phyloP scores from a whole-genome alignment of 2,329 filamentous ascomycete genomes.

The Diaporthe batatas region DNA sequence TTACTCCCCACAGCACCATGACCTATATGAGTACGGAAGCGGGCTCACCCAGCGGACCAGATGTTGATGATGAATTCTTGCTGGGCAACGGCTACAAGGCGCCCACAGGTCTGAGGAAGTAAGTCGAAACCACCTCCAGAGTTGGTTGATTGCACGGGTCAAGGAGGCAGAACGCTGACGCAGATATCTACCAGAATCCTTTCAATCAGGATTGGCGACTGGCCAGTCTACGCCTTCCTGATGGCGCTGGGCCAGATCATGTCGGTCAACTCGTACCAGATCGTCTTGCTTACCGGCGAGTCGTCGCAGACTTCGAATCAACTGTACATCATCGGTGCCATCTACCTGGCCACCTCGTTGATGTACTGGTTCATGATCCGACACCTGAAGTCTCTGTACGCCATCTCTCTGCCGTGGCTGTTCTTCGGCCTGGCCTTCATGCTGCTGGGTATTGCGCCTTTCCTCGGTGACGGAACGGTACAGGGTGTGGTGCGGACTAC shows the following conservation, averaged over 20 bases:
- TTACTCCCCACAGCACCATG: constrained; percentile 43
- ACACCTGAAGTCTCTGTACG: constrained; percentile 67
- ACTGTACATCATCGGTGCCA: constrained; percentile 71
- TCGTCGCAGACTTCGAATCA: constrained; percentile 70
- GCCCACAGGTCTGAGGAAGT: constrained; percentile 67
- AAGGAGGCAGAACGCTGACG: constrained; percentile 19
- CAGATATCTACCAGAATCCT: constrained; percentile 48
- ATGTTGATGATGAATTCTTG: constrained; percentile 60
- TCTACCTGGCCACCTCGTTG: constrained; percentile 70
- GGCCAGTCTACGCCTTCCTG: constrained; percentile 74
- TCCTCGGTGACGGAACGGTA: constrained; percentile 53
- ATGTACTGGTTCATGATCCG: constrained; percentile 75
- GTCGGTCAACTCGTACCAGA: constrained; percentile 76
- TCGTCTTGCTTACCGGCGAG: constrained; percentile 74
- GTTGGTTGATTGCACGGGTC: neutral
- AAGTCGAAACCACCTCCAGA: constrained; percentile 46
- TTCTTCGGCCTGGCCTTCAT: constrained; percentile 74
- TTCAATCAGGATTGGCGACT: constrained; percentile 70
- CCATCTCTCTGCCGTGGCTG: constrained; percentile 71
- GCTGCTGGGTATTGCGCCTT: constrained; percentile 72
- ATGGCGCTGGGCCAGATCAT: constrained; percentile 74
- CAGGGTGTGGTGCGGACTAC: constrained; percentile 68
- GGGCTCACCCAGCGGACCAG: constrained; percentile 42
- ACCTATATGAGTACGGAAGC: constrained; percentile 42
- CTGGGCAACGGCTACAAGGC: constrained; percentile 68